phyloP scores from a whole-genome alignment of 2,329 filamentous ascomycete genomes.

The Penicillium palitans region DNA sequence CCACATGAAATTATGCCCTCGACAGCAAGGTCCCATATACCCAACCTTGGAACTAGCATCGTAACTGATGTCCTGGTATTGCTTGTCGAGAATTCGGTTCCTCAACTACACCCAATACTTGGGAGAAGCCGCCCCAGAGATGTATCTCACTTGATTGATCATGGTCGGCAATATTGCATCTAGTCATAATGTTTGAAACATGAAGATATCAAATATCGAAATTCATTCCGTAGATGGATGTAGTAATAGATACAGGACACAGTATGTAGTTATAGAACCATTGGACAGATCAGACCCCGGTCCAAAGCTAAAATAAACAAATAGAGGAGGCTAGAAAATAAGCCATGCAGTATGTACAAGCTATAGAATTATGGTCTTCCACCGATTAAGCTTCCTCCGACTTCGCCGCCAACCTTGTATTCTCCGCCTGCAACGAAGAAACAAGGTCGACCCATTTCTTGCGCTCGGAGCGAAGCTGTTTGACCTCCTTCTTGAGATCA shows the following conservation, averaged over 20 bases:
- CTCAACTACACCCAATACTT: background rate
- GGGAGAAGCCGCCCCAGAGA: background rate
- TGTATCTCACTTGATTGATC: too few relatives aligned
- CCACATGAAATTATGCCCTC: background rate
- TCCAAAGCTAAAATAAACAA: background rate
- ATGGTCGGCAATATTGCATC: background rate
- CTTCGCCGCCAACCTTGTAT: conserved; percentile 47
- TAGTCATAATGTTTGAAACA: background rate
- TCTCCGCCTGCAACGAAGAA: conserved; percentile 58
- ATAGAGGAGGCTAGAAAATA: background rate
- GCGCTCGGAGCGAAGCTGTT: conserved; percentile 52
- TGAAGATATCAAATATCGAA: background rate
- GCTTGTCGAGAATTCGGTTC: background rate
- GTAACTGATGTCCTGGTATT: background rate
- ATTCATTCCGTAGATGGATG: background rate
- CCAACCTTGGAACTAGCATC: background rate
- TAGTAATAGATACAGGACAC: background rate
- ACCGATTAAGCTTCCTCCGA: conserved; percentile 28
- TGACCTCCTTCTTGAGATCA: conserved; percentile 52
- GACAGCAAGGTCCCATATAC: background rate
- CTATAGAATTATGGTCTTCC: background rate
- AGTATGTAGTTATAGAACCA: background rate
- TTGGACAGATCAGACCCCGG: background rate
- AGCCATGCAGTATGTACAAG: background rate
- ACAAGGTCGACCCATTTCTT: conserved; percentile 53